These are phyloP conservation scores for Babesia gibsoni DNA, from an alignment of 169 alveolate species.

Conservation along the genomic window DNA sequence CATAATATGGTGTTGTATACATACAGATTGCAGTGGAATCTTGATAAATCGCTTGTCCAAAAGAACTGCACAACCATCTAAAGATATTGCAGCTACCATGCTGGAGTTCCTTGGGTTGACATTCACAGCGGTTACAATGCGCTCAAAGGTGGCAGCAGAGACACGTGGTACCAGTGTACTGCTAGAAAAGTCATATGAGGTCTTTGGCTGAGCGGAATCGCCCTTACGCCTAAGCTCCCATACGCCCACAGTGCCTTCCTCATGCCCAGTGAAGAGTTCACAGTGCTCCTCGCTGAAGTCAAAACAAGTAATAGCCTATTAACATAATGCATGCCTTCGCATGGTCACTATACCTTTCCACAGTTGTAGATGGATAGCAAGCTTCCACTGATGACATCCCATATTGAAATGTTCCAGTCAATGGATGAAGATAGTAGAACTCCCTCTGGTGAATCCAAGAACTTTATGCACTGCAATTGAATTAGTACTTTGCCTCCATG, in stretches of 20 bases:
- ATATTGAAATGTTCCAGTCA: constrained; percentile 39
- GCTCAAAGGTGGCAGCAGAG: constrained; percentile 11
- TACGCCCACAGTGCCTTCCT: constrained; percentile 39
- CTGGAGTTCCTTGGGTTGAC: constrained; percentile 25
- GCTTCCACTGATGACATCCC: constrained; percentile 30
- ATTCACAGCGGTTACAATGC: constrained; percentile 31
- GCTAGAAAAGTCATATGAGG: background rate
- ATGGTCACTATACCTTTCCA: constrained; percentile 31
- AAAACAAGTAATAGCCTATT: constrained; percentile 53
- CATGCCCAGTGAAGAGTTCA: constrained; percentile 44
- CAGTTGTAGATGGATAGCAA: constrained; percentile 10
- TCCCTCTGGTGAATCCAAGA: background rate
- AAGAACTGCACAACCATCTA: constrained; percentile 47
- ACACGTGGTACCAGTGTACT: background rate
- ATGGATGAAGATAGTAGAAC: constrained; percentile 35
- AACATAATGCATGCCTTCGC: background rate
- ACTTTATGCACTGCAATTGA: constrained; percentile 19
- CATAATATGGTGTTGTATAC: background rate
- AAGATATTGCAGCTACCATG: constrained; percentile 35
- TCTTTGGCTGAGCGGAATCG: background rate
- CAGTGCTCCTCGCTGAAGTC: background rate
- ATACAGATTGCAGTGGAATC: constrained; percentile 56
- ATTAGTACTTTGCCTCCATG: background rate
- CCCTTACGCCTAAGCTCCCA: constrained; percentile 49
- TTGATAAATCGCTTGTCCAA: constrained; percentile 46